Base-by-base conservation (phyloP, 805 yeast genomes). In the Pichia manshurica region DNA sequence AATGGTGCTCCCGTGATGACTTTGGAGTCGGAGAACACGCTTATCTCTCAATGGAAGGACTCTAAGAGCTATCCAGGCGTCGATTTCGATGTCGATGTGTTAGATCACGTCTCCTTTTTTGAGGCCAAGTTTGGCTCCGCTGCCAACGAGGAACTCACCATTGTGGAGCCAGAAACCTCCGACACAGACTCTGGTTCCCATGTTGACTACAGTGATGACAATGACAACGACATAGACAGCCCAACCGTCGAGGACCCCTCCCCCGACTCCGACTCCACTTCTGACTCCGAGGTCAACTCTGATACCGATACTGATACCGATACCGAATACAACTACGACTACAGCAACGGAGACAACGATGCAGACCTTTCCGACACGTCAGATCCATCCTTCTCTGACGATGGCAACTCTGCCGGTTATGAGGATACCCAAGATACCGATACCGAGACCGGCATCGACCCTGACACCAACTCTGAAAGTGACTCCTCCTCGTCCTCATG, bases 1-100 rank as follows among this genome's bases (percentile, higher is more conserved):
- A 20, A 47, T 17, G 8, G 55, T 54, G 7, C 10, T 25, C 10
- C 29, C 10, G 10, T 25, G 10, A 31, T 61, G 36, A 8, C 16
- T 17, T 9, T 21, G 23, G n/a, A 21, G 21, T 10, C 15, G 23
- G 23, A 37, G 29, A 15, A 20, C 63, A 45, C 69, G 16, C 56
- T 71, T 4, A 44, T 48, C 10, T 32, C 48, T 1, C 44, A 62
- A 39, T 79, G 86, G 87, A 52, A 47, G 16, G 85, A 81, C 55
- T 47, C 51, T 1, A 53, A 59, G 16, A 56, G 47, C 4, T 82
- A 78, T 53, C 87, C 87, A 0, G 68, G 70, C 54, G 73, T 79
- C 33, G 61, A 68, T 2, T 81, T 71, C 51, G 63, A 65, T 6
- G 59, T 63, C 2, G 74, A 72, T 35, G 56, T 72, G 7, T 66